Base-by-base conservation (phyloP, 345 rosid species). In the Microthlaspi erraticum region DNA sequence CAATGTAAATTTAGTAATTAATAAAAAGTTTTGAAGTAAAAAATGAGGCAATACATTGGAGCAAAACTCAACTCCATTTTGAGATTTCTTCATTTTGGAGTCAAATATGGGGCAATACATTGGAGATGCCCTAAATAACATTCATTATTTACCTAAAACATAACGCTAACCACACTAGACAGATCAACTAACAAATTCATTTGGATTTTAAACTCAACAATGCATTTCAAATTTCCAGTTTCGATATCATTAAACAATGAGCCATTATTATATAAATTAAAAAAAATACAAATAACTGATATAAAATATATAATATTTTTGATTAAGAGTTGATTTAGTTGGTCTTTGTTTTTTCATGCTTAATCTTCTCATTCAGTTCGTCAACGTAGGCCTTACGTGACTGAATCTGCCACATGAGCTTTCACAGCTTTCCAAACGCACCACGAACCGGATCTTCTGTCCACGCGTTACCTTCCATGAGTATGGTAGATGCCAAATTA, bases 391-490 rank as follows among this genome's bases (percentile, higher is more conserved):
- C 0, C 31, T 53, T 32, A 3, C 8, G 61, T 41, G 1, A 5
- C 4, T 17, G 7, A 18, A 53, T 17, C 3, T 53, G 8, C 52
- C 61, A 41, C 52, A 23, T 10, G 4, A 66, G 19, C 4, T 10
- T 66, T 31, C 7, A 5, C 10, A 41, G 4, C 1, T 4, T 32
- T 53, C 52, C 71, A 31, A 41, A 31, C 18, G 42, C 61, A 66
- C 71, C 71, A 29, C 8, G 4, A 1, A 7, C 29, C 0, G 29
- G 39, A 53, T 53, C 52, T 6, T 10, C 1, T 31, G 2, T 4
- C 71, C 71, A 53, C 2, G 52, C 61, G 0, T 0, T 10, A 31
- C 71, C 60, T 66, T 66, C 71, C 2, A 2, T 8, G 9, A 66
- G 61, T 26, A 66, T 41, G 9, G 61, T 53, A 5, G 5, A 14